Percentiles rank a stretch among this genome's conserved stretches.
These are phyloP conservation scores for Physocladia obscura DNA, from an alignment of 192 early-diverging fungal species.

Conservation along the genomic window DNA sequence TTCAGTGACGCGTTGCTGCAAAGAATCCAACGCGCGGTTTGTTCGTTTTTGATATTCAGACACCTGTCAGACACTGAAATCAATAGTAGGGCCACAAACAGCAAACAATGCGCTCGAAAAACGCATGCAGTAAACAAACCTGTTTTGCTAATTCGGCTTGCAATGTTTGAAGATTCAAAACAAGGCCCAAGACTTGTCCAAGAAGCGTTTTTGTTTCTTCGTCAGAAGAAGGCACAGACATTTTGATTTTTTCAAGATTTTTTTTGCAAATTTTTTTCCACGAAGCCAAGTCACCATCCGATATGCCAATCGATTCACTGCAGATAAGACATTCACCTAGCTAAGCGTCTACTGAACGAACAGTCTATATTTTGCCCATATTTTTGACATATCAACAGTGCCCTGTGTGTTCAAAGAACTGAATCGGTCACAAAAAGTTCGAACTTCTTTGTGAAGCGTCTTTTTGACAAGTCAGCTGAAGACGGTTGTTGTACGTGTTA, in stretches of 20 bases:
- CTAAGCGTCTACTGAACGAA: not conserved
- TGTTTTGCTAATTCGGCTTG: not conserved
- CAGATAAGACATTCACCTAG: not conserved
- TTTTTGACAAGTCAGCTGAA: too few relatives aligned
- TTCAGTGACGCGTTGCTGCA: slow-evolving; percentile 11
- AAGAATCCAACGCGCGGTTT: not conserved
- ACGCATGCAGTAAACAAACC: not conserved
- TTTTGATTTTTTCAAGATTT: too few relatives aligned
- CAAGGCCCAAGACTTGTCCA: not conserved
- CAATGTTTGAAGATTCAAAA: not conserved
- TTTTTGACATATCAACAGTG: slow-evolving; percentile 68
- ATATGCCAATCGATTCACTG: too few relatives aligned
- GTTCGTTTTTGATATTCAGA: not conserved
- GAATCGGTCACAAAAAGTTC: slow-evolving; percentile 51
- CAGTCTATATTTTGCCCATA: slow-evolving; percentile 52
- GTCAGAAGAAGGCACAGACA: not conserved
- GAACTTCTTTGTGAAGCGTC: too few relatives aligned
- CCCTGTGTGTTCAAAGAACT: slow-evolving; percentile 70
- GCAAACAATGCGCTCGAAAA: too few relatives aligned
- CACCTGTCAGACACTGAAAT: not conserved
- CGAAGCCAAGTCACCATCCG: too few relatives aligned
- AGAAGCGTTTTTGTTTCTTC: not conserved
- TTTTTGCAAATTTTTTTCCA: too few relatives aligned
- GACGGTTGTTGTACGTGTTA: too few relatives aligned
- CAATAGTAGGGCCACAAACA: too few relatives aligned